A percentile compares a stretch with the other conserved stretches of the same genome.
Evolutionary conservation across 1,284 basidiomycete genomes (phyloP).

Genomic region (Ceratobasidium sp.): DNA sequence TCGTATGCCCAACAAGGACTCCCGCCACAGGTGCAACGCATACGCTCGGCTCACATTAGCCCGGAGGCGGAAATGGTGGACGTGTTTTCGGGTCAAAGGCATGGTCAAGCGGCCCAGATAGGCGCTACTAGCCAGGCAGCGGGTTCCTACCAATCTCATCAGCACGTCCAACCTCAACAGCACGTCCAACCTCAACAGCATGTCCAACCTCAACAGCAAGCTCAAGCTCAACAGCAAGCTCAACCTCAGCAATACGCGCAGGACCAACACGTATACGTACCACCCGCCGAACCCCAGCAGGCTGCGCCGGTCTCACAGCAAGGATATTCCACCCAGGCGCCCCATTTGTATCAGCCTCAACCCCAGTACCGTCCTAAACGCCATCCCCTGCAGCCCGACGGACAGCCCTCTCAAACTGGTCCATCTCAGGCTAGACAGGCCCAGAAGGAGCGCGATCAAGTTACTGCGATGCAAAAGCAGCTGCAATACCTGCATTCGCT

Average conservation of each 20-base stretch:
- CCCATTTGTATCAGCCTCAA: conserved; percentile 8
- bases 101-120: not conserved
- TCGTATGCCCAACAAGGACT: not conserved
- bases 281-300: conserved; percentile 2
- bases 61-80: conserved; percentile 12
- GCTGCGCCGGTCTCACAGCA: not conserved
- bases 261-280: not conserved
- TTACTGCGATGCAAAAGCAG: conserved; percentile 18
- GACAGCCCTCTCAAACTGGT: not conserved
- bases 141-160: not conserved
- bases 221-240: not conserved
- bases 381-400: conserved; percentile 19
- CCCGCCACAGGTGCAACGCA: not conserved
- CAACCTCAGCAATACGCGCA: not conserved
- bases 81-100: not conserved
- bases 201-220: not conserved
- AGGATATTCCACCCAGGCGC: not conserved
- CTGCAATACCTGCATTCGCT: conserved; percentile 10
- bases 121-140: not conserved
- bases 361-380: not conserved
- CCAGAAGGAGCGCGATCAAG: conserved; percentile 18
- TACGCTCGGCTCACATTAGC: not conserved
- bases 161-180: not conserved
- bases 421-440: not conserved
- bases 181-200: not conserved